Percentiles rank a stretch among this genome's conserved stretches.
Evolutionary conservation across 2,329 filamentous ascomycete genomes (phyloP).

Genomic region (Cercospora zeina): DNA sequence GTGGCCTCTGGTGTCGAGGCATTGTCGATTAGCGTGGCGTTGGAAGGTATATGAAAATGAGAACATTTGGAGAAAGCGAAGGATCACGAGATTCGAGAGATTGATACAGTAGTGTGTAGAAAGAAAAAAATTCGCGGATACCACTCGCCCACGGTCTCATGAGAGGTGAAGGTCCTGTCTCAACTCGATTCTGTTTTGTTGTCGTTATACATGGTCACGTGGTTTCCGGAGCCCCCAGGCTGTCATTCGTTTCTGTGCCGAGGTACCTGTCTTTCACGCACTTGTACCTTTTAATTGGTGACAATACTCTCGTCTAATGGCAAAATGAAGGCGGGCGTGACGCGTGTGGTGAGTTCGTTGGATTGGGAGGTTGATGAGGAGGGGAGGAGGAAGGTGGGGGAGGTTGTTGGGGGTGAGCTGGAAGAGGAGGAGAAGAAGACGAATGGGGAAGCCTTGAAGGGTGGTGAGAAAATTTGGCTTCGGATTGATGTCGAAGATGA

Average conservation of each 20-base stretch:
- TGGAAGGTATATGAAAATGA: not conserved
- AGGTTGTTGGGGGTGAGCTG: slow-evolving; percentile 34
- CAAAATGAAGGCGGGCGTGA: slow-evolving; percentile 65
- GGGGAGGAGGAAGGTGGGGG: slow-evolving; percentile 37
- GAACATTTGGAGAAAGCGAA: not conserved
- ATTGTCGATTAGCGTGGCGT: slow-evolving; percentile 4
- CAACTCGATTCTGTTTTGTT: too few relatives aligned
- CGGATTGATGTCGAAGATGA: slow-evolving; percentile 80
- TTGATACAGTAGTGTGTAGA: not conserved
- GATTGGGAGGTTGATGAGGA: slow-evolving; percentile 53
- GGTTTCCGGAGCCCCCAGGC: too few relatives aligned
- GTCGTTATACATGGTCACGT: too few relatives aligned
- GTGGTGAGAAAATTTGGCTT: slow-evolving; percentile 24
- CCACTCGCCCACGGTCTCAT: too few relatives aligned
- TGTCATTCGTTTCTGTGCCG: too few relatives aligned
- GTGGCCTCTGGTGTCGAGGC: not conserved
- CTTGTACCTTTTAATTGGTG: too few relatives aligned
- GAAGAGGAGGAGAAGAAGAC: slow-evolving; percentile 17
- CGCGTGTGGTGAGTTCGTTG: slow-evolving; percentile 80
- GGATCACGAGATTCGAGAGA: not conserved
- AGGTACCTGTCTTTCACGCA: too few relatives aligned
- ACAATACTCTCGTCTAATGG: too few relatives aligned
- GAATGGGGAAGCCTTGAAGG: too few relatives aligned
- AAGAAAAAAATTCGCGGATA: not conserved
- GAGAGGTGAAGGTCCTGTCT: too few relatives aligned